These are phyloP conservation scores for Glutinoglossum americanum DNA, from an alignment of 495 filamentous ascomycete species.

Conservation along the genomic window DNA sequence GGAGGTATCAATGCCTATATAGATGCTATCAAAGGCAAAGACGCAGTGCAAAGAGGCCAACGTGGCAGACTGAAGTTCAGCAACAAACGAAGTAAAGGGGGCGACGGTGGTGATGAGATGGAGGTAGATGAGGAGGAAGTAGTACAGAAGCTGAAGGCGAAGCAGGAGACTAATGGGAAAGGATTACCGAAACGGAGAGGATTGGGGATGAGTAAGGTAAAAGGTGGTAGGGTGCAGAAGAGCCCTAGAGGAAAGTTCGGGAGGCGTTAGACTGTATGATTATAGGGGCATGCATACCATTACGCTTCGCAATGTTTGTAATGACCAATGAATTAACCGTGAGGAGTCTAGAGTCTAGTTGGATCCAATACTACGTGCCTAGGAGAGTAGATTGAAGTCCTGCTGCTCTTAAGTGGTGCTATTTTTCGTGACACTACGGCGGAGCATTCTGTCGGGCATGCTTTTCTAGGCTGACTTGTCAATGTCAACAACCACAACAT, in stretches of 20 bases:
- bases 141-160: conserved; percentile 21
- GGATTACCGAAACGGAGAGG: not conserved
- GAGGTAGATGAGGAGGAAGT: conserved; percentile 44
- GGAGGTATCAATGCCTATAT: conserved; percentile 79
- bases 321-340: not conserved
- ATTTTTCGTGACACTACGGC: too few relatives aligned
- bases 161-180: conserved; percentile 16
- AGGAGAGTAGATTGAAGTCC: too few relatives aligned
- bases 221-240: not conserved
- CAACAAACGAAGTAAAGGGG: conserved; percentile 37
- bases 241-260: conserved; percentile 2
- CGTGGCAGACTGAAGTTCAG: conserved; percentile 76
- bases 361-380: not conserved
- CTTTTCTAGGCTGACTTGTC: too few relatives aligned
- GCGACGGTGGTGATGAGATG: conserved; percentile 42
- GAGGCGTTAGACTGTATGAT: not conserved
- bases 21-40: conserved; percentile 64
- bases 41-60: conserved; percentile 60
- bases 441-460: too few relatives aligned
- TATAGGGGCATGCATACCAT: not conserved
- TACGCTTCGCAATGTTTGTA: not conserved
- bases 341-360: not conserved
- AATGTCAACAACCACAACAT: too few relatives aligned
- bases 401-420: too few relatives aligned
- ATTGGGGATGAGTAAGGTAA: conserved; percentile 1